Percentiles rank a stretch among this genome's conserved stretches.
Evolutionary conservation across 768 basidiomycete species (phyloP).

Genomic region (Fistulinella prunicolor): DNA sequence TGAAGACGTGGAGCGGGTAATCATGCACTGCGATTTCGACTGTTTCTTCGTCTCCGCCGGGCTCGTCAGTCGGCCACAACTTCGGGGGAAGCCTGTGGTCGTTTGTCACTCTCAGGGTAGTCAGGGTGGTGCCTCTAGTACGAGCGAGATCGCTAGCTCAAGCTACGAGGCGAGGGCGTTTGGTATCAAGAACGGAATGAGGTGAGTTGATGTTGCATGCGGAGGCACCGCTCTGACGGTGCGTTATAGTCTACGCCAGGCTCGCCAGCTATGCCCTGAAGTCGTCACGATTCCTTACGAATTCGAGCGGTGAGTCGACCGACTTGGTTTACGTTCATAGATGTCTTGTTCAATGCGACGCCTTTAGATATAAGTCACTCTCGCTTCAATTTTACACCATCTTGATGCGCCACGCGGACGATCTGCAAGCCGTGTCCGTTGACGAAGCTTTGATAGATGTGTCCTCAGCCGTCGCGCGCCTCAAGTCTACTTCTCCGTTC

Average conservation of each 20-base stretch:
- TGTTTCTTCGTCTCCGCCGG: conserved; percentile 97
- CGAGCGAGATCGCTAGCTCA: conserved; percentile 92
- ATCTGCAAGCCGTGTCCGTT: conserved; percentile 92
- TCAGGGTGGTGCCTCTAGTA: conserved; percentile 71
- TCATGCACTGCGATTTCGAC: conserved; percentile 96
- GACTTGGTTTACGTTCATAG: not conserved
- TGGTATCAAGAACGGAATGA: conserved; percentile 95
- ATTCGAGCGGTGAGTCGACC: conserved; percentile 65
- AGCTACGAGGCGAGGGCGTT: conserved; percentile 90
- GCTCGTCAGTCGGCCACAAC: conserved; percentile 69
- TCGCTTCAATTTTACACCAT: conserved; percentile 92
- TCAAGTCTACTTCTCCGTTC: conserved; percentile 20
- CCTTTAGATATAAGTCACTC: conserved; percentile 72
- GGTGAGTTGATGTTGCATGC: conserved; percentile 42
- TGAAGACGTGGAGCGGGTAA: conserved; percentile 52
- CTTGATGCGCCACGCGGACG: conserved; percentile 85
- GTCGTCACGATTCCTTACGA: conserved; percentile 88
- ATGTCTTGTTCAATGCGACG: not conserved
- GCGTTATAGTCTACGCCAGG: conserved; percentile 66
- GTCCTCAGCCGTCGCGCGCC: conserved; percentile 52
- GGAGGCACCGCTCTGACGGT: conserved; percentile 1
- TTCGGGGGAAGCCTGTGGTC: conserved; percentile 85
- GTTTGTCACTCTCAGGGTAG: conserved; percentile 91
- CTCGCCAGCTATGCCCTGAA: conserved; percentile 68
- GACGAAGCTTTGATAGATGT: conserved; percentile 96